Conservation (phyloP, 495 filamentous ascomycete genomes). For the Talaromyces proteolyticus region DNA sequence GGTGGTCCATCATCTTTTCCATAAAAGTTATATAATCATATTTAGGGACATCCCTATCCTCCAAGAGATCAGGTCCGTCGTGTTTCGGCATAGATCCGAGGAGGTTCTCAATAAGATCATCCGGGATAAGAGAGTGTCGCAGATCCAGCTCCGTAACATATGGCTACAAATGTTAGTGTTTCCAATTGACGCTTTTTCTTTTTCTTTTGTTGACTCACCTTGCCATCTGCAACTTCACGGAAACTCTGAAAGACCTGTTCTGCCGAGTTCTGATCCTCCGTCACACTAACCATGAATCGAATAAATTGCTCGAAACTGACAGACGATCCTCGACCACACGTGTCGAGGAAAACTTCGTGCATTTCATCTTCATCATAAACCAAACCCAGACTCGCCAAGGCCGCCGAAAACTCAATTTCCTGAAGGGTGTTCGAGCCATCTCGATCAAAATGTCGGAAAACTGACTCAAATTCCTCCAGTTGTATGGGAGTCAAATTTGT, state of each 20-base stretch:
- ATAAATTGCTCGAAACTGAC: conserved; percentile 99
- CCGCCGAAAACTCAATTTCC: conserved; percentile 92
- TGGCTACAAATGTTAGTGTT: conserved; percentile 42
- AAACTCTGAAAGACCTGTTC: conserved; percentile 98
- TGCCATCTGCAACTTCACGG: conserved; percentile 94
- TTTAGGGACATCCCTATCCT: conserved; percentile 70
- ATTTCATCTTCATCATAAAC: conserved; percentile 96
- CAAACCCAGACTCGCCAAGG: conserved; percentile 84
- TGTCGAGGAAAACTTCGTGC: conserved; percentile 82
- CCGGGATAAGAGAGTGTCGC: conserved; percentile 86
- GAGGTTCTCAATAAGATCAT: conserved; percentile 90
- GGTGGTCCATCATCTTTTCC: conserved; percentile 59
- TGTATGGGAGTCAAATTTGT: conserved; percentile 98
- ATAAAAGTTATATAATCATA: conserved; percentile 94
- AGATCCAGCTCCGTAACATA: conserved; percentile 98
- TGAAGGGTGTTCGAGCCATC: conserved; percentile 85
- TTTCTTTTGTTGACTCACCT: conserved; percentile 43
- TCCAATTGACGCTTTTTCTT: not conserved
- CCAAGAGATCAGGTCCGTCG: conserved; percentile 68
- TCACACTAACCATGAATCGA: conserved; percentile 97
- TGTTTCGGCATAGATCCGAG: conserved; percentile 79
- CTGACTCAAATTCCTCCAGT: conserved; percentile 94
- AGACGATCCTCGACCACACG: conserved; percentile 55
- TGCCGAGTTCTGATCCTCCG: conserved; percentile 96
- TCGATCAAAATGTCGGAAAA: conserved; percentile 97